Evolutionary conservation across 2,329 filamentous ascomycete species (phyloP), one percentile per base, ranked within the genome.

Genomic region (Cercospora sojina): DNA sequence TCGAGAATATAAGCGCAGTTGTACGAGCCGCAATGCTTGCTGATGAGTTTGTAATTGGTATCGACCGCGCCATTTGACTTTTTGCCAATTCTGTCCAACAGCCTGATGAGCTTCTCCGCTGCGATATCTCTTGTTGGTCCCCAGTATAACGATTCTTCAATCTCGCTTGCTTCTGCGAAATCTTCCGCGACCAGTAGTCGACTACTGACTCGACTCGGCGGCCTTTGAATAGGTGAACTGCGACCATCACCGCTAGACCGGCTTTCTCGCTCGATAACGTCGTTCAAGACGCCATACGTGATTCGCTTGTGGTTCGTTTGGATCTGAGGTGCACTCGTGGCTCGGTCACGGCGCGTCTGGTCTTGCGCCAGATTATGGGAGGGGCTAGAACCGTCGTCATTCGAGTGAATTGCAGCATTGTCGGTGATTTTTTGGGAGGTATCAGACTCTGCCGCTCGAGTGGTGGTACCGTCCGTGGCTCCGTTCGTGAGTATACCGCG

Each of bases 1-100:
- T 67, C 62, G 5, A 70, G 38, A 25, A 70, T 66, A 56, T 70
- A 69, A 20, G 67, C 67, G 18, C 64, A 64, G n/a, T 70, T 69
- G 59, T 67, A 69, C 7, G 69, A 65, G 38, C 68, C 68, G 27
- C 66, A 59, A 25, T 59, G 43, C n/a, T 62, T 57, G 38, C 55
- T 53, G 43, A 66, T 29, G 10, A 66, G 32, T n/a, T 57, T 38
- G 27, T 63, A 70, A 35, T 55, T 38, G 20, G 55, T 38, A 20
- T 62, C 12, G 12, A 29, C 57, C 5, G 29, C 38, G 0, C 38
- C 64, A 12, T 59, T 31, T n/a, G 58, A 60, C 20, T 59, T 47
- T 35, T 63, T 51, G 12, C 43, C 58, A n/a, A 64, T 56, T 18
- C 43, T 18, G 13, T 62, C 32, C 16, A 66, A 35, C 35, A 70